phyloP scores from a whole-genome alignment of 2,329 filamentous ascomycete species.

The Cordyceps fumosorosea region DNA sequence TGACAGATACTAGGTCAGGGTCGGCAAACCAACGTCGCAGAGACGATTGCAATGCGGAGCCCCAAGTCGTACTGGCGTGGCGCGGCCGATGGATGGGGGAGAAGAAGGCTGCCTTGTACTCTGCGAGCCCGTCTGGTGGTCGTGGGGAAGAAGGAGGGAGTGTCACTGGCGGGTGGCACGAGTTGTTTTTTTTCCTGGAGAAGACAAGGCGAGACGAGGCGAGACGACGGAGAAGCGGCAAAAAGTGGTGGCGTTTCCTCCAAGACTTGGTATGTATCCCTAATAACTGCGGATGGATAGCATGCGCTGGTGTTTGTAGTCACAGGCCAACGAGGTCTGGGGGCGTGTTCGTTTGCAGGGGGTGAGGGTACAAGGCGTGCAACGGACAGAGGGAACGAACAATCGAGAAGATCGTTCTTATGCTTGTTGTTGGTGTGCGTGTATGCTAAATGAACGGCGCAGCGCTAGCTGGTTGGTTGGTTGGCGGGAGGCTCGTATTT shows the following conservation, averaged over 20 bases:
- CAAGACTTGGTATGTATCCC: too few species aligned
- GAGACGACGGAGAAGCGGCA: too few species aligned
- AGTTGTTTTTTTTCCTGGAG: not conserved
- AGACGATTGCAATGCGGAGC: constrained; percentile 12
- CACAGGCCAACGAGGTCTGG: not conserved
- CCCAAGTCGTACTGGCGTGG: not conserved
- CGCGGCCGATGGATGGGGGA: constrained; percentile 2
- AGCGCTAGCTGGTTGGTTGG: constrained; percentile 14
- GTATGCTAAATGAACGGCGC: constrained; percentile 2
- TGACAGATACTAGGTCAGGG: not conserved
- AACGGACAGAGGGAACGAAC: not conserved
- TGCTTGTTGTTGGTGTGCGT: not conserved
- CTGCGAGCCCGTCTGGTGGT: not conserved
- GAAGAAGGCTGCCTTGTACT: not conserved
- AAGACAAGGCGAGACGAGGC: too few species aligned
- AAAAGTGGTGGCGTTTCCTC: too few species aligned
- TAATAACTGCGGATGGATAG: too few species aligned
- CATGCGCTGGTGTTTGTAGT: too few species aligned
- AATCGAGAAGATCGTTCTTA: not conserved
- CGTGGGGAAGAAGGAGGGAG: not conserved
- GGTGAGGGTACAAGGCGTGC: not conserved
- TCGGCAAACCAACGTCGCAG: constrained; percentile 14
- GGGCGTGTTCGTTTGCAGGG: not conserved
- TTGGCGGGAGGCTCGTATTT: constrained; percentile 9
- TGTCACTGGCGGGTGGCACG: not conserved